A percentile compares a stretch with the other conserved stretches of the same genome.
Conservation (phyloP, 2,329 filamentous ascomycete species). For the Colletotrichum limetticola region DNA sequence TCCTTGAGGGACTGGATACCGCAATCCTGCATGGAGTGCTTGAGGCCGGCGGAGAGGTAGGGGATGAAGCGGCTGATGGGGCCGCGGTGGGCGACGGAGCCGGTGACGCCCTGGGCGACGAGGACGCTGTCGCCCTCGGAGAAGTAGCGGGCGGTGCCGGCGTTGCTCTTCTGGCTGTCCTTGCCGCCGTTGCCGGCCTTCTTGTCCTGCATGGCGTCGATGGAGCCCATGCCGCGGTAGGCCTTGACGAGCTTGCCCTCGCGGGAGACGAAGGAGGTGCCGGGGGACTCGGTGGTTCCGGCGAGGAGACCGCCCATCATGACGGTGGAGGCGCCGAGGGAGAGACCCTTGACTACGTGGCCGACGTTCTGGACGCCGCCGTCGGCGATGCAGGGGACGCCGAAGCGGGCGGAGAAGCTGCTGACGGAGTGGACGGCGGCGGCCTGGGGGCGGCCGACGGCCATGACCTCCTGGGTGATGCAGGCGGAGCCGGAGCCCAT, state of each 20-base stretch:
- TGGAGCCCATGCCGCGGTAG: conserved; percentile 98
- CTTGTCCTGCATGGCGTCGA: conserved; percentile 99
- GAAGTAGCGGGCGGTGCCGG: conserved; percentile 97
- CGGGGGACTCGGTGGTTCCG: conserved; percentile 96
- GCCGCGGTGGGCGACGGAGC: conserved; percentile 82
- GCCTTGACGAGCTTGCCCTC: conserved; percentile 99
- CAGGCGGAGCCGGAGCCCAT: conserved; percentile 99
- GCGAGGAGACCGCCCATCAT: conserved; percentile 99
- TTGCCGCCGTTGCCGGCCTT: conserved; percentile 83
- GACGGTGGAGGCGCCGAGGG: conserved; percentile 91
- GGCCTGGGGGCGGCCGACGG: conserved; percentile 95
- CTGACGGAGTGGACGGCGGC: conserved; percentile 92
- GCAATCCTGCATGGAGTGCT: conserved; percentile 97
- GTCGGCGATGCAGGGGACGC: conserved; percentile 97
- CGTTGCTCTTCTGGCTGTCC: conserved; percentile 84
- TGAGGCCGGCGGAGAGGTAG: conserved; percentile 93
- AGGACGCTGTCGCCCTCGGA: conserved; percentile 95
- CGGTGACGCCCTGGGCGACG: conserved; percentile 96
- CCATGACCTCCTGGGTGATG: conserved; percentile 99
- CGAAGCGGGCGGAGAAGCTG: conserved; percentile 89
- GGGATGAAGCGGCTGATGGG: conserved; percentile 96
- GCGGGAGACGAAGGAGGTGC: conserved; percentile 94
- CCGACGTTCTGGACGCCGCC: conserved; percentile 98
- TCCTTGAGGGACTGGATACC: conserved; percentile 83
- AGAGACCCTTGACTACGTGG: conserved; percentile 98